Conservation (phyloP, 495 filamentous ascomycete genomes). For the Melanomma pulvis-pyrius region DNA sequence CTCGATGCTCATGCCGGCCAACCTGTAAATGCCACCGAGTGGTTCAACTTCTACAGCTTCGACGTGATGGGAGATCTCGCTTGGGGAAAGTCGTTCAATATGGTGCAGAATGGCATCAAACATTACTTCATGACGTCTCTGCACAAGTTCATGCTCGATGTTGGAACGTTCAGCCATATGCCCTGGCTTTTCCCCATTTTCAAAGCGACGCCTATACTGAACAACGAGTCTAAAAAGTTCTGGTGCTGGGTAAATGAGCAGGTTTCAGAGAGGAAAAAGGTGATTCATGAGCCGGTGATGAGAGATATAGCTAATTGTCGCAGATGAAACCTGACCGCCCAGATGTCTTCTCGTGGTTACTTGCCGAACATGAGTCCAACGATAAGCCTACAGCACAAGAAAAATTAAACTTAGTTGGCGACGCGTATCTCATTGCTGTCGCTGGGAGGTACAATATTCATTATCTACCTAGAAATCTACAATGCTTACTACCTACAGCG, state of each 20-base stretch:
- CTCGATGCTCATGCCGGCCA: background rate
- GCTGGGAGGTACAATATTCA: background rate
- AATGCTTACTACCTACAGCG: background rate
- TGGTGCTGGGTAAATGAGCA: background rate
- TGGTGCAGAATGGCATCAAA: conserved; percentile 8
- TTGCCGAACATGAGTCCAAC: background rate
- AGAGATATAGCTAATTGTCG: too few species aligned
- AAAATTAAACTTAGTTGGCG: background rate
- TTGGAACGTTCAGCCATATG: background rate
- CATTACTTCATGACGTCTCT: background rate
- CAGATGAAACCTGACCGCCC: too few species aligned
- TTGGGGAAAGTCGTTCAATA: conserved; percentile 51
- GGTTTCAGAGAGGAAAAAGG: background rate
- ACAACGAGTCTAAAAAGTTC: background rate
- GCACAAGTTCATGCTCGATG: background rate
- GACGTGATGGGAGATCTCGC: conserved; percentile 58
- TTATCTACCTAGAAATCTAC: background rate
- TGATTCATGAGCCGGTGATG: too few species aligned
- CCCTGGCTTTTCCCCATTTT: background rate
- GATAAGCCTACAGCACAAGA: background rate
- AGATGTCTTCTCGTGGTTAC: background rate
- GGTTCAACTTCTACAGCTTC: conserved; percentile 53
- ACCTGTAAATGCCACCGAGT: conserved; percentile 44
- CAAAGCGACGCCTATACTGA: background rate
- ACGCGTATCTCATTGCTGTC: background rate